Conservation (phyloP, 2,329 filamentous ascomycete genomes). For the Apiospora marii region DNA sequence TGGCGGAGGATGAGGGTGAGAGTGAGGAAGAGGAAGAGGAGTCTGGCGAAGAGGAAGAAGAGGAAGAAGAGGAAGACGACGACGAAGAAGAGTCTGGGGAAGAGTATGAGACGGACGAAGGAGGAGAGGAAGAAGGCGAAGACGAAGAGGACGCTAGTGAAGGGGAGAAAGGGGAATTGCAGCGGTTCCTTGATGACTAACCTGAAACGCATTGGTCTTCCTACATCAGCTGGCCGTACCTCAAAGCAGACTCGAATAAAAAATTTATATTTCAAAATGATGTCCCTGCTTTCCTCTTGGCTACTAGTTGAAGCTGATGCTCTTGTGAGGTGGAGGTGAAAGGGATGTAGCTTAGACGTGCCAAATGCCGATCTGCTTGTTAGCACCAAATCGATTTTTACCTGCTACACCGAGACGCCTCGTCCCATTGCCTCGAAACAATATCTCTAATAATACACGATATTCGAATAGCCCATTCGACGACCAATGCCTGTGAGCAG, state of each 20-base stretch:
- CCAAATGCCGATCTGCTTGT: too few relatives aligned
- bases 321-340: neutral
- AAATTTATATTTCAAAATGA: neutral
- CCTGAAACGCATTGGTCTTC: neutral
- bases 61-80: constrained; percentile 18
- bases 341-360: neutral
- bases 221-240: neutral
- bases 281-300: neutral
- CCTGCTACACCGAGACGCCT: too few relatives aligned
- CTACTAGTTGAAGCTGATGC: neutral
- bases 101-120: constrained; percentile 26
- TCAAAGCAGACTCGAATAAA: neutral
- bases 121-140: constrained; percentile 22
- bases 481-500: neutral
- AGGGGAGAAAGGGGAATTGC: constrained; percentile 15
- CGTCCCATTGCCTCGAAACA: neutral
- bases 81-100: constrained; percentile 27
- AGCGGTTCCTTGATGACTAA: constrained; percentile 22
- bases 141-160: neutral
- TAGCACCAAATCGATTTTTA: neutral
- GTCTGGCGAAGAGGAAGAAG: constrained; percentile 25
- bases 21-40: constrained; percentile 63
- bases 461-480: neutral
- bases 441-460: neutral
- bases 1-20: constrained; percentile 75